phyloP scores from a whole-genome alignment of 352 stramenopile genomes.

The Phytopythium cucurbitacearum region DNA sequence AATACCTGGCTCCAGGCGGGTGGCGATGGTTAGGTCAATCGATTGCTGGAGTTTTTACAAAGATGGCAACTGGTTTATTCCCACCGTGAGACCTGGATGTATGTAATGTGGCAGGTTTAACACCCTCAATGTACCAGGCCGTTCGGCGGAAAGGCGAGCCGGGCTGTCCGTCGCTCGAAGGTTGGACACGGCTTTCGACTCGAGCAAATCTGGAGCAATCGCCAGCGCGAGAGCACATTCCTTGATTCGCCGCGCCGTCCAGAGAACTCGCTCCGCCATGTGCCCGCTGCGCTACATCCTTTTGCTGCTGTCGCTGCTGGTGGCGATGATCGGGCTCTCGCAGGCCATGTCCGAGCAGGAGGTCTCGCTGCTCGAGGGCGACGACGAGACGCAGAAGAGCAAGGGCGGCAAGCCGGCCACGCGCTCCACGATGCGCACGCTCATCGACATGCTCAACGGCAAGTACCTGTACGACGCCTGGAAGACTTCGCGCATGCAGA shows the following conservation, averaged over 20 bases:
- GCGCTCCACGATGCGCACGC: constrained; percentile 62
- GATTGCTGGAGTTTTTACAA: too few relatives aligned
- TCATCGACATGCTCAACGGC: constrained; percentile 86
- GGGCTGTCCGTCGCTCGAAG: too few relatives aligned
- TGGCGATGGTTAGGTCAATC: too few relatives aligned
- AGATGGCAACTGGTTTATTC: too few relatives aligned
- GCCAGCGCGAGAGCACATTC: too few relatives aligned
- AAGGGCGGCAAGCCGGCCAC: constrained; percentile 33
- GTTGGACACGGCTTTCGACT: too few relatives aligned
- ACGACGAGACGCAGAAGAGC: constrained; percentile 57
- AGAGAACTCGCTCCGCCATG: constrained; percentile 23
- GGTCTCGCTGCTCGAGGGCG: constrained; percentile 42
- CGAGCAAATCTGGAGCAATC: too few relatives aligned
- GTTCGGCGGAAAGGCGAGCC: too few relatives aligned
- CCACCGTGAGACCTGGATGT: too few relatives aligned
- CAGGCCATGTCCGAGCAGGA: constrained; percentile 77
- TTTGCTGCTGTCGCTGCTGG: constrained; percentile 75
- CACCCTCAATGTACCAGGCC: too few relatives aligned
- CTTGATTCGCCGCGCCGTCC: not conserved
- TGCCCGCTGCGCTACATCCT: constrained; percentile 86
- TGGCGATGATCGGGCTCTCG: constrained; percentile 79
- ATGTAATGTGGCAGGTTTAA: too few relatives aligned
- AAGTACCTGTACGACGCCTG: constrained; percentile 86
- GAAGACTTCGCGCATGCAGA: constrained; percentile 49
- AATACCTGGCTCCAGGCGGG: not conserved